Base-by-base conservation (phyloP, 495 filamentous ascomycete genomes). In the Trichocladium antarcticum region DNA sequence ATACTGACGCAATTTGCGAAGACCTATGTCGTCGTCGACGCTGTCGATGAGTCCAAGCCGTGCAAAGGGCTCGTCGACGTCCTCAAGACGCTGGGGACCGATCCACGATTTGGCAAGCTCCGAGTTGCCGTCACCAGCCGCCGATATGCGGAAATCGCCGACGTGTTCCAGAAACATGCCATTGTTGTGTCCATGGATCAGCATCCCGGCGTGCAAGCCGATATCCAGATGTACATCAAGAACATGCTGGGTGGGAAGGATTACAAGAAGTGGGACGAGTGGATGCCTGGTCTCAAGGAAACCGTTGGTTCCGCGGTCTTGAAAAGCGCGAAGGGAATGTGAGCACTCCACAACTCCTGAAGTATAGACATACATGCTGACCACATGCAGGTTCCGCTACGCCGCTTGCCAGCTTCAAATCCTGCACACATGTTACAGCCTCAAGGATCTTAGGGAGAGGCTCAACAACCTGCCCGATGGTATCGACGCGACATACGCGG, bases 381-480 rank as follows among this genome's bases (percentile, higher is more conserved):
- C 42, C 7, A 12, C 8, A 9, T 6, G 3, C 24, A 51, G 36
- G 36, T 57, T 73, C 42, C 68, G 67, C 12, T 74, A 68, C 64
- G 67, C 66, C 4, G 61, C 63, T 6, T 71, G 69, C 47, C 70
- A 74, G 49, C 52, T 75, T 7, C 65, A 72, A 40, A 57, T 62
- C 1, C 39, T 75, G 6, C 62, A 24, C 59, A 60, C 21, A 24
- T 54, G 28, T 4, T 22, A 12, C 20, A 47, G 46, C 28, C 37
- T 50, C 7, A 10, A 8, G 5, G 50, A 57, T 11, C 48, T 71
- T 16, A 8, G 41, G 5, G 42, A 54, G 17, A 60, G 64, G 8
- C 41, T 72, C n/a, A 21, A 46, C 5, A 47, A 59, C 11, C 53
- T 72, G 4, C 71, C 72, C 5, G 40, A 58, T 14, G 61, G 53